phyloP scores from a whole-genome alignment of 345 rosid species.

The Kernera saxatilis region DNA sequence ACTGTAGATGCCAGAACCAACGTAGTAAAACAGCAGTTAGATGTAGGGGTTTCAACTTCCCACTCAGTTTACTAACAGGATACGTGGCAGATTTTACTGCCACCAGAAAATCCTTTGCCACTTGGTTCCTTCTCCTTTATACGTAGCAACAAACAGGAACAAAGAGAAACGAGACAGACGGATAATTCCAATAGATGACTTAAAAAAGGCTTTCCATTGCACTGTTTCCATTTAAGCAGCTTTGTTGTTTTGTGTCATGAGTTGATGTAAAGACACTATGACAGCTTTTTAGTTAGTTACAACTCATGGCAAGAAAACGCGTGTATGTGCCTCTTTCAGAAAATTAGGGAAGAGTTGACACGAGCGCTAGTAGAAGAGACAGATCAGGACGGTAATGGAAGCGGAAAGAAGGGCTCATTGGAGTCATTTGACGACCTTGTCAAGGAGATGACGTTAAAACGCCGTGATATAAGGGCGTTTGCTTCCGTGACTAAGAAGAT shows the following conservation, averaged over 20 bases:
- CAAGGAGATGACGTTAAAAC: constrained; percentile 51
- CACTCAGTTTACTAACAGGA: constrained; percentile 20
- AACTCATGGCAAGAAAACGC: constrained; percentile 16
- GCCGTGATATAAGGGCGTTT: constrained; percentile 63
- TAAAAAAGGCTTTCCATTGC: constrained; percentile 11
- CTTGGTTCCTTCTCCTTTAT: constrained; percentile 17
- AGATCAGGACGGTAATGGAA: constrained; percentile 34
- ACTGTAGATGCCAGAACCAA: constrained; percentile 10
- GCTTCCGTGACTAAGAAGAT: constrained; percentile 76
- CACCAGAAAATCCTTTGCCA: constrained; percentile 18
- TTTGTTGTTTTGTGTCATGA: constrained; percentile 29
- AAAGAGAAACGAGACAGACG: constrained; percentile 27
- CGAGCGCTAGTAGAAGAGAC: constrained; percentile 66
- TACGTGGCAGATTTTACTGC: constrained; percentile 19
- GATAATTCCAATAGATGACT: constrained; percentile 26
- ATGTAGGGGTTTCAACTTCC: constrained; percentile 8
- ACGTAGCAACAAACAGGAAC: constrained; percentile 19
- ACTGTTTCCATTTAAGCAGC: neutral
- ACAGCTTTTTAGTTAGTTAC: constrained; percentile 27
- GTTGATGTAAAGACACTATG: constrained; percentile 28
- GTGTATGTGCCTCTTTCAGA: constrained; percentile 42
- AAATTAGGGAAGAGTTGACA: constrained; percentile 69
- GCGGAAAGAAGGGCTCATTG: constrained; percentile 36
- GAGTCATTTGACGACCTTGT: constrained; percentile 76
- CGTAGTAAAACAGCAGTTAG: neutral